These are phyloP conservation scores for Haplosporangium gracile DNA, from an alignment of 192 early-diverging fungal genomes.

Conservation along the genomic window DNA sequence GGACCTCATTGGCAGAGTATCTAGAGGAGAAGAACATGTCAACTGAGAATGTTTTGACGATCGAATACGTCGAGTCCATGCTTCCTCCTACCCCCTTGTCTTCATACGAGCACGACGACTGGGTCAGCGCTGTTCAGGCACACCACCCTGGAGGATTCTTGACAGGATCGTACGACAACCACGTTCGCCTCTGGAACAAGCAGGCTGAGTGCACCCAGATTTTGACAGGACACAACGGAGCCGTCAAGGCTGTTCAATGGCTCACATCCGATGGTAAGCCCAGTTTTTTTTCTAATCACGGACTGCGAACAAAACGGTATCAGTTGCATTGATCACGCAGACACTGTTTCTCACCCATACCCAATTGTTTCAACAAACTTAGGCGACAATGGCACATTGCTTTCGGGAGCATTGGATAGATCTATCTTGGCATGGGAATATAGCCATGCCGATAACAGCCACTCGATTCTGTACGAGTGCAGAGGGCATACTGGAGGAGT, in stretches of 20 bases:
- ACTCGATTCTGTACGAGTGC: slow-evolving; percentile 74
- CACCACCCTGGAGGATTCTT: slow-evolving; percentile 67
- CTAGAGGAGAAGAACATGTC: slow-evolving; percentile 76
- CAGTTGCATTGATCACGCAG: neutral
- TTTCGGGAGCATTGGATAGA: slow-evolving; percentile 76
- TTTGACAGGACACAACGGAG: slow-evolving; percentile 75
- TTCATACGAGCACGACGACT: slow-evolving; percentile 93
- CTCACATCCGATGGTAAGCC: slow-evolving; percentile 65
- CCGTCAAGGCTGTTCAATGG: slow-evolving; percentile 86
- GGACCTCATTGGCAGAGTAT: slow-evolving; percentile 80
- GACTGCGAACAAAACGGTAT: neutral
- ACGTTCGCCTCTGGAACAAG: slow-evolving; percentile 86
- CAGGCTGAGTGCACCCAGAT: slow-evolving; percentile 77
- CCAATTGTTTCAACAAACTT: neutral
- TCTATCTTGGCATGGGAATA: slow-evolving; percentile 77
- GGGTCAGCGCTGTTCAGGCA: slow-evolving; percentile 86
- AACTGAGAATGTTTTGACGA: slow-evolving; percentile 84
- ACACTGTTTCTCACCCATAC: neutral
- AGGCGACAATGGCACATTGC: slow-evolving; percentile 61
- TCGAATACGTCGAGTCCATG: slow-evolving; percentile 96
- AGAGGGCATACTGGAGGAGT: slow-evolving; percentile 86
- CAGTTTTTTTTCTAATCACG: neutral
- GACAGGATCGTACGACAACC: slow-evolving; percentile 88
- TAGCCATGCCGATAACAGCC: slow-evolving; percentile 54
- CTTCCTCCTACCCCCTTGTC: slow-evolving; percentile 86